Conservation (phyloP, 768 basidiomycete genomes). For the Phaffia tasmanica region DNA sequence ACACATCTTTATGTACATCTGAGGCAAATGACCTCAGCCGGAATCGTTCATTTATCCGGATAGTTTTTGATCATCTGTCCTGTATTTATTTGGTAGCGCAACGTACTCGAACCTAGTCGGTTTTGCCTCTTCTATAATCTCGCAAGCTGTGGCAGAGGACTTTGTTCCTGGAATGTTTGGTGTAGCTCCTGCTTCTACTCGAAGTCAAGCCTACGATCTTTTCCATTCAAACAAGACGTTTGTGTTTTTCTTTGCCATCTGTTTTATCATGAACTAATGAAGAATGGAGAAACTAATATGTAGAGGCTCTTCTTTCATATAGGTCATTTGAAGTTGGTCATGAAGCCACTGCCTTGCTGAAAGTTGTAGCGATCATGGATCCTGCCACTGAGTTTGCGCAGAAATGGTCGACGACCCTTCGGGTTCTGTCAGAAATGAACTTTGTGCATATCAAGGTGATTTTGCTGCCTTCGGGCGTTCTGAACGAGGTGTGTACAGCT, state of each 20-base stretch:
- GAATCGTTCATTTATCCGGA: neutral
- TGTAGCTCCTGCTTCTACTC: conserved; percentile 38
- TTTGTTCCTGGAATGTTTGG: conserved; percentile 47
- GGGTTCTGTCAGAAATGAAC: conserved; percentile 38
- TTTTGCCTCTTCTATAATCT: conserved; percentile 59
- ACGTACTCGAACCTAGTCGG: conserved; percentile 53
- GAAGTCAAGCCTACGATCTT: conserved; percentile 51
- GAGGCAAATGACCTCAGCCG: conserved; percentile 5
- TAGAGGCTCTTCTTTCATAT: neutral
- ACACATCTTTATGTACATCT: conserved; percentile 2
- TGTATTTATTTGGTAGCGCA: conserved; percentile 39
- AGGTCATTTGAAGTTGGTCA: conserved; percentile 65
- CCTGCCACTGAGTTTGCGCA: conserved; percentile 76
- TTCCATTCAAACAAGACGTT: conserved; percentile 58
- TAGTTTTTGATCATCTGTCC: conserved; percentile 3
- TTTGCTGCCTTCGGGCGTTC: conserved; percentile 54
- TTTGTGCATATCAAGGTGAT: conserved; percentile 54
- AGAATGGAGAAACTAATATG: neutral
- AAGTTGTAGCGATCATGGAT: conserved; percentile 64
- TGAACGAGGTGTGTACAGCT: conserved; percentile 52
- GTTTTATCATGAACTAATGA: no score
- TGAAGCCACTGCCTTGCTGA: conserved; percentile 53
- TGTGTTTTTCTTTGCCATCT: conserved; percentile 31
- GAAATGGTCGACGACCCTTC: conserved; percentile 67
- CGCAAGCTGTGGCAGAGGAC: conserved; percentile 59